Base-by-base conservation (phyloP, 2,329 filamentous ascomycete genomes). In the Cadophora sp. region DNA sequence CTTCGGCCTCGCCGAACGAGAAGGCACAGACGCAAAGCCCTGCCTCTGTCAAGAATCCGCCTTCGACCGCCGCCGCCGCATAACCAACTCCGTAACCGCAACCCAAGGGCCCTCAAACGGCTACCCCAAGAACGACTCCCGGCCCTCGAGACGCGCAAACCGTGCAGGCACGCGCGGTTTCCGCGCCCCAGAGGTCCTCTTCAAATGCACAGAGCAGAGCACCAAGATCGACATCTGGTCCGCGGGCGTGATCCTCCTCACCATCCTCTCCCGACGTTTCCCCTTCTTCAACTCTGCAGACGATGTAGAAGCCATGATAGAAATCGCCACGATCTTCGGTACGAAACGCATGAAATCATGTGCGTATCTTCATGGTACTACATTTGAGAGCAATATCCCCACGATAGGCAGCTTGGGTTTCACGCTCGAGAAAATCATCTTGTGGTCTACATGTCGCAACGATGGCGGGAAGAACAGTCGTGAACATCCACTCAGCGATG, bases 261-360 rank as follows among this genome's bases (percentile, higher is more conserved):
- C 96, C 0, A 91, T 99, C 70, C 83, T 99, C 16, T 95, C 92
- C 48, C 91, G 91, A 65, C 89, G 96, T 4, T 99, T 99, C 75
- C 96, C 96, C 1, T 99, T 99, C 80, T 99, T 99, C 84, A 97
- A 99, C 80, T 97, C 93, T 55, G 91, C 94, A n/a, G 96, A 99
- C 78, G 96, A 99, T 75, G 91, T 99, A 58, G 96, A 99, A 76
- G 96, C 96, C 61, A 91, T 97, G 86, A 95, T 99, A 72, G 96
- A 99, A 79, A 96, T 99, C 72, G 92, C 94, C 43, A 97, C 93
- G 66, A 97, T 99, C 68, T 97, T 98, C 78, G 96, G 96, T 59
- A 85, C 85, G 50, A 89, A 87, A 76, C 89, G 90, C 66, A 98
- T 99, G 95, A 92, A 91, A 76, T 83, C 87, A 41, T 92, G 91